A percentile compares a stretch with the other conserved stretches of the same genome.
Evolutionary conservation across 805 yeast genomes (phyloP).

Genomic region (Wickerhamomyces silvicola): DNA sequence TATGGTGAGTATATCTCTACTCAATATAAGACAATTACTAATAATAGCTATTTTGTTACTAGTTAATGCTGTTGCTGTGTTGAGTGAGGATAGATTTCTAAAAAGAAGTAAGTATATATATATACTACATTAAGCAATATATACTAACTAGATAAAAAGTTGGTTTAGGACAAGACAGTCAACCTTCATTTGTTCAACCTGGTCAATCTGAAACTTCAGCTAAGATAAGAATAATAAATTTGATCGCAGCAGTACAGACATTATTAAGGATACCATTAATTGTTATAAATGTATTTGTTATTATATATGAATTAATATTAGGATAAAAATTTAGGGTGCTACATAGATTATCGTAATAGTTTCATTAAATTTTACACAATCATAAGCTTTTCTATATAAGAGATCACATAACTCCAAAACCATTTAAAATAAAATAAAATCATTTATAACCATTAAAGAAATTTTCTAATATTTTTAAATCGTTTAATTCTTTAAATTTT

Average conservation of each 20-base stretch:
- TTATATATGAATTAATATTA: slow-evolving; percentile 60
- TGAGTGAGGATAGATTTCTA: slow-evolving; percentile 74
- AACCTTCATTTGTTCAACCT: slow-evolving; percentile 38
- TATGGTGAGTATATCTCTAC: slow-evolving; percentile 35
- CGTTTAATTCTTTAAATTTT: slow-evolving; percentile 10
- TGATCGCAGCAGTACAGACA: slow-evolving; percentile 71
- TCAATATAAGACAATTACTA: slow-evolving; percentile 1
- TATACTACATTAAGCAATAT: slow-evolving; percentile 3
- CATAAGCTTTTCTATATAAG: slow-evolving; percentile 4
- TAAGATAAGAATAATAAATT: slow-evolving; percentile 52
- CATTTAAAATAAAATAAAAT: background rate
- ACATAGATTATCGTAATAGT: background rate
- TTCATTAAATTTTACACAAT: slow-evolving; percentile 2
- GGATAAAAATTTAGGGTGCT: slow-evolving; percentile 34
- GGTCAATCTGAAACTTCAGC: slow-evolving; percentile 44
- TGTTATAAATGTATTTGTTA: slow-evolving; percentile 57
- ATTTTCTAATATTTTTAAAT: slow-evolving; percentile 11
- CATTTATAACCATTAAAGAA: slow-evolving; percentile 6
- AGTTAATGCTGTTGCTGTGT: slow-evolving; percentile 69
- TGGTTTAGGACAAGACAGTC: slow-evolving; percentile 37
- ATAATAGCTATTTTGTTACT: slow-evolving; percentile 37
- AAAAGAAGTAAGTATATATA: slow-evolving; percentile 42
- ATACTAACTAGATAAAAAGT: slow-evolving; percentile 26
- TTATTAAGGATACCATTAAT: slow-evolving; percentile 71
- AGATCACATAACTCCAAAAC: too few species aligned